Evolutionary conservation across 1,284 basidiomycete genomes (phyloP).

Genomic region (Melampsora abietis-canadensis): DNA sequence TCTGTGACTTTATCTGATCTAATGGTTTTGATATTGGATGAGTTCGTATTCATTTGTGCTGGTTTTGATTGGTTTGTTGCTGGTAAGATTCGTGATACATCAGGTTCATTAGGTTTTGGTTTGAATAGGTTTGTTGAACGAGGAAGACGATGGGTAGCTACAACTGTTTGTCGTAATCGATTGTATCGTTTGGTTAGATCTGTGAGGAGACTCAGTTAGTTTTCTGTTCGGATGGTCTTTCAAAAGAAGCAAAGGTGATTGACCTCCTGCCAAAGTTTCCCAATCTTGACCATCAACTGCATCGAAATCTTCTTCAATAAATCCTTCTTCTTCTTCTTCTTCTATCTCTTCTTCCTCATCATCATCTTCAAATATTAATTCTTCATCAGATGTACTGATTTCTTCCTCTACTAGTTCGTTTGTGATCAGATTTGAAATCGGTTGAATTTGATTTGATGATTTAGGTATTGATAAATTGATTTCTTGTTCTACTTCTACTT

Average conservation of each 20-base stretch:
- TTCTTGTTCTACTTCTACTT: not conserved
- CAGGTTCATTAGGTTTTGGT: not conserved
- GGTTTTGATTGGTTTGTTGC: slow-evolving; percentile 39
- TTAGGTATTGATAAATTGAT: not conserved
- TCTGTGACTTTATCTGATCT: slow-evolving; percentile 43
- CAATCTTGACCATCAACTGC: slow-evolving; percentile 71
- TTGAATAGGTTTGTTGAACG: slow-evolving; percentile 6
- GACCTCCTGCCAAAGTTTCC: slow-evolving; percentile 76
- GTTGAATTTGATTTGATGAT: too few relatives aligned
- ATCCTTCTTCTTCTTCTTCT: slow-evolving; percentile 56
- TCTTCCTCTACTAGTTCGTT: not conserved
- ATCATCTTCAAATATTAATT: slow-evolving; percentile 30
- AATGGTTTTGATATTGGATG: slow-evolving; percentile 39
- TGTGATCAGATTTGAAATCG: too few relatives aligned
- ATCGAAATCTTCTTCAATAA: slow-evolving; percentile 44
- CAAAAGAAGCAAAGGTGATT: slow-evolving; percentile 45
- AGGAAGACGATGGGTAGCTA: slow-evolving; percentile 12
- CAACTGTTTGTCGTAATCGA: slow-evolving; percentile 55
- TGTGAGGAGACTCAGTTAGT: slow-evolving; percentile 53
- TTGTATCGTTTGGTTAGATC: slow-evolving; percentile 98
- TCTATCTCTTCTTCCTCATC: slow-evolving; percentile 58
- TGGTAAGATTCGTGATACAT: slow-evolving; percentile 11
- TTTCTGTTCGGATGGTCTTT: not conserved
- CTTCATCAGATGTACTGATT: slow-evolving; percentile 1
- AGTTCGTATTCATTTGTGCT: slow-evolving; percentile 42